Base-by-base conservation (phyloP, 2,329 filamentous ascomycete species). In the Ophiostoma pallidulum region DNA sequence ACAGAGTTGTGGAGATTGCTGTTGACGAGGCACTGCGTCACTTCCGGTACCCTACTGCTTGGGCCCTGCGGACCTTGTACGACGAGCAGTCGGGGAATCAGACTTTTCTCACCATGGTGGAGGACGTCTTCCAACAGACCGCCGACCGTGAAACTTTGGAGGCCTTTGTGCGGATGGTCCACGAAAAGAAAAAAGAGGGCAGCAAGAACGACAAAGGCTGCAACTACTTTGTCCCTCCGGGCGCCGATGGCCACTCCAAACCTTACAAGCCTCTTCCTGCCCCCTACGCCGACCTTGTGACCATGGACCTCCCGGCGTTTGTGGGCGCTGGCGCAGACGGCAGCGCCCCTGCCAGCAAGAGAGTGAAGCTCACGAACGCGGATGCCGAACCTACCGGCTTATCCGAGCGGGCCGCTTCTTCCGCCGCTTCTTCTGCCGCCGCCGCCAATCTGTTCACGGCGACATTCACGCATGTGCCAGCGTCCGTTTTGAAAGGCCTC, bases 31-130 rank as follows among this genome's bases (percentile, higher is more conserved):
- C 78, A 5, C 61, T 82, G 41, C 64, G 68, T 50, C 70, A 75
- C 57, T 68, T 69, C 52, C 74, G 75, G 50, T 81, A 77, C 59
- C 75, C 77, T 46, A 82, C 78, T 8, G 79, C 78, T 2, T 82
- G 72, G 66, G 77, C 78, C 36, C 66, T 82, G 50, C 70, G 77
- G 45, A 72, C 69, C 13, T 66, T 81, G 51, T 82, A 78, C 60
- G 76, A 82, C 54, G 75, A 81, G 57, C 70, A 73, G 51, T 67
- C 67, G 38, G 60, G 64, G 33, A 69, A 80, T 54, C 62, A 68
- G 14, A 64, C 64, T 31, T 78, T 80, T 56, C 65, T 81, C 49
- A 63, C 67, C 52, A 72, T 81, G 67, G 64, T 82, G 39, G 73
- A 78, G 60, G 70, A 74, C 51, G 68, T 82, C 22, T 80, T 73